phyloP scores from a whole-genome alignment of 1,284 basidiomycete species.

The Singerocomus rubriflavus region DNA sequence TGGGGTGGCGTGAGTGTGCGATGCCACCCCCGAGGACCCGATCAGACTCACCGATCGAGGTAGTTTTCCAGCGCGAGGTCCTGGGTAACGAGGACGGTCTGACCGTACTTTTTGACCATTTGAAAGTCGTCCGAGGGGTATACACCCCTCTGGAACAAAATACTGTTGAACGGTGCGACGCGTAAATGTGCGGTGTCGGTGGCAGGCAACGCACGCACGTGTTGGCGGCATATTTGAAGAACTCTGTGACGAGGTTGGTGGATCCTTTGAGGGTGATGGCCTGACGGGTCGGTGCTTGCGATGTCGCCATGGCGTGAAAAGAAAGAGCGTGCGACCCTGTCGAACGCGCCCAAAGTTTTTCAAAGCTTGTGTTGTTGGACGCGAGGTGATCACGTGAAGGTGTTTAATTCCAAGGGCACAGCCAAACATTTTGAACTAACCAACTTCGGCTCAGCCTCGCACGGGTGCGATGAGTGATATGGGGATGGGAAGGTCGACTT shows the following conservation, averaged over 20 bases:
- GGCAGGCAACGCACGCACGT: constrained; percentile 55
- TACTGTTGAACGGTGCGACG: constrained; percentile 46
- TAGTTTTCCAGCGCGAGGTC: constrained; percentile 93
- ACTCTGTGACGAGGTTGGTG: constrained; percentile 94
- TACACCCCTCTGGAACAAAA: constrained; percentile 95
- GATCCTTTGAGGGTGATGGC: constrained; percentile 95
- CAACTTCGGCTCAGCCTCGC: too few relatives aligned
- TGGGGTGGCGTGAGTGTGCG: background rate
- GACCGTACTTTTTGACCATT: constrained; percentile 98
- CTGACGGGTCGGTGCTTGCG: constrained; percentile 65
- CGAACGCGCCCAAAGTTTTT: background rate
- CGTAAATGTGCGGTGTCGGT: background rate
- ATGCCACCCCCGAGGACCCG: background rate
- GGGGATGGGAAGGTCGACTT: background rate
- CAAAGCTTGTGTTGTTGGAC: background rate
- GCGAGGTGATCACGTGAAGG: constrained; percentile 13
- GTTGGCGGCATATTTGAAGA: constrained; percentile 98
- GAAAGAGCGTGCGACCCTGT: background rate
- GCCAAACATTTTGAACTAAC: background rate
- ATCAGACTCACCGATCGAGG: constrained; percentile 66
- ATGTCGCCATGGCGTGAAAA: constrained; percentile 42
- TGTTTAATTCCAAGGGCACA: background rate
- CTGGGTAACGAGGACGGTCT: constrained; percentile 92
- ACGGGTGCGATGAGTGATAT: background rate
- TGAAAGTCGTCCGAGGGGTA: constrained; percentile 99